Evolutionary conservation across 768 basidiomycete genomes (phyloP).

Genomic region (Russula ochroleuca): DNA sequence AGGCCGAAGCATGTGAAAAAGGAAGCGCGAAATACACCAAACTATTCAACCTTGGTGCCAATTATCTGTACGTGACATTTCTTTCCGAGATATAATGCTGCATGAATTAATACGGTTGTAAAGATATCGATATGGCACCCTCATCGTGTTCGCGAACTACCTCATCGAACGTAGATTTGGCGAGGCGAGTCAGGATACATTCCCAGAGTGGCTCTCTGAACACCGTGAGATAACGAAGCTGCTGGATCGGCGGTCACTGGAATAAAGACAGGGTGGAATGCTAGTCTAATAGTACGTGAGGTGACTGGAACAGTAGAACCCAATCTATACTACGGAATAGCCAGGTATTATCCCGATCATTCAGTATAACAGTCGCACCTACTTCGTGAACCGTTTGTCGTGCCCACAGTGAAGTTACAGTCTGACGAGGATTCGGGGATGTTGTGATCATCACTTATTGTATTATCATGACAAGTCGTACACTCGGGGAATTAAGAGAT

Average conservation of each 20-base stretch:
- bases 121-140: conserved; percentile 83
- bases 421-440: too few species aligned
- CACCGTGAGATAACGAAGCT: conserved; percentile 81
- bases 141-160: conserved; percentile 95
- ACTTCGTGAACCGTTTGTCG: neutral
- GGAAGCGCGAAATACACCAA: conserved; percentile 74
- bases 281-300: neutral
- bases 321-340: neutral
- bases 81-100: neutral
- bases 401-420: neutral
- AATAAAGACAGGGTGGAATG: conserved; percentile 36
- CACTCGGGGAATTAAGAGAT: neutral
- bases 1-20: conserved; percentile 76
- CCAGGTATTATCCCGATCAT: neutral
- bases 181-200: conserved; percentile 45
- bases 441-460: neutral
- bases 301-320: neutral
- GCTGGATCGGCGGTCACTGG: conserved; percentile 63
- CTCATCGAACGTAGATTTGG: conserved; percentile 63
- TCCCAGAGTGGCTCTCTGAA: conserved; percentile 78
- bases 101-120: conserved; percentile 31
- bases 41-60: conserved; percentile 70
- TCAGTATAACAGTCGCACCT: neutral
- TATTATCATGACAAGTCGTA: neutral
- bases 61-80: conserved; percentile 65